A percentile compares a stretch with the other conserved stretches of the same genome.
Evolutionary conservation across 73 alveolate genomes (phyloP).

Genomic region (Uronychia binucleata): DNA sequence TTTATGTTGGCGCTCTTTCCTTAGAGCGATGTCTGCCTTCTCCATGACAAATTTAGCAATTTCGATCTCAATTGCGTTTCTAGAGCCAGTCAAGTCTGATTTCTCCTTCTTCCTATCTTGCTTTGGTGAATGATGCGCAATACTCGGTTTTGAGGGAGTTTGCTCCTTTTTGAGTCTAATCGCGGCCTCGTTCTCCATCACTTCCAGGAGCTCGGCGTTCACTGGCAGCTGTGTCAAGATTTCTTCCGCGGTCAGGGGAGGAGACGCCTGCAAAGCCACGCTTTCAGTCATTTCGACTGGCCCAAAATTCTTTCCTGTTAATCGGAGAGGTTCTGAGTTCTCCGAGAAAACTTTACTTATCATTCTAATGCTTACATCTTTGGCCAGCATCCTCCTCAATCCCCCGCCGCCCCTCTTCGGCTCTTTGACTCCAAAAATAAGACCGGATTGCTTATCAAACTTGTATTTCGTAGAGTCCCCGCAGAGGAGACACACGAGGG

Average conservation of each 20-base stretch:
- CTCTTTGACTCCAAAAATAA: not conserved
- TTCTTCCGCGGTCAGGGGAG: slow-evolving; percentile 11
- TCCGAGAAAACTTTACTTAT: not conserved
- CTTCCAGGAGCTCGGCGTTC: slow-evolving; percentile 27
- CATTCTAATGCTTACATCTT: not conserved
- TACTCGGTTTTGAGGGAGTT: no score
- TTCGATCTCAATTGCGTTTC: not conserved
- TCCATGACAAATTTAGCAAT: not conserved
- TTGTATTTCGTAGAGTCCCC: not conserved
- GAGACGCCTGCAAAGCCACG: no score
- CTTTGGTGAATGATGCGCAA: not conserved
- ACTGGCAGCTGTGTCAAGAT: slow-evolving; percentile 29
- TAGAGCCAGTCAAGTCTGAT: not conserved
- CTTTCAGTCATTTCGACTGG: no score
- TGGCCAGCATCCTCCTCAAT: not conserved
- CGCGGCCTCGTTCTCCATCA: not conserved
- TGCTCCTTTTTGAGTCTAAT: not conserved
- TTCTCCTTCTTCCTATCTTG: not conserved
- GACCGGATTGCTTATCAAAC: not conserved
- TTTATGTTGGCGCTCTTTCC: no score
- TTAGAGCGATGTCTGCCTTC: no score
- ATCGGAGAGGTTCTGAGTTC: not conserved
- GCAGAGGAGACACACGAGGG: not conserved
- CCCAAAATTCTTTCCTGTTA: no score
- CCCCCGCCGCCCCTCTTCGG: not conserved